Evolutionary conservation across 257 asterid genomes (phyloP), one percentile per base, ranked within the genome.

Genomic region (Solanum acaule): DNA sequence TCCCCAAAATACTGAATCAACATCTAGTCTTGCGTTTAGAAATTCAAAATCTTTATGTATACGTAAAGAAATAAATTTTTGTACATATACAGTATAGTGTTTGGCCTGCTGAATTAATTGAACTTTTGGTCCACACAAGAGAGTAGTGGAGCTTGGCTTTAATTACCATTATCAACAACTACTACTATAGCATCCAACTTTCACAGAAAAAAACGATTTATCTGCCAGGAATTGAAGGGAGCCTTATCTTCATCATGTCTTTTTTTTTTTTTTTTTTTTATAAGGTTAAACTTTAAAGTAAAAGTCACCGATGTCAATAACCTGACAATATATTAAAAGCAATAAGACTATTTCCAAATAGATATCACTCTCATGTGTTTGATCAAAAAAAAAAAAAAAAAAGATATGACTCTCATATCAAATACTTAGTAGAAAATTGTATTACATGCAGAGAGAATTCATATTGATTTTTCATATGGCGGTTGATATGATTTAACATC

Each of bases 301-400:
- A 87, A 96, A 95, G 85, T 95, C 97, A 27, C 88, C 88, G 81
- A 95, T 88, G 88, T 95, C 97, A 8, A 88, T 94, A 75, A 96
- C 98, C 98, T 96, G 83, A 49, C 38, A 63, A 83, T 16, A n/a
- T 40, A 77, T 23, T 37, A 76, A 13, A 37, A 76, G 20, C 13
- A 37, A 37, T 16, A 8, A 31, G 77, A 4, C 6, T 70, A 70
- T 31, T 70, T 67, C 35, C 35, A 67, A 25, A 25, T 67, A 16
- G 9, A 8, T 25, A 25, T 65, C 16, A n/a, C 20, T 25, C 35
- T 67, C 73, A 11, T 31, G 31, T 67, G 49, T 42, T 42, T 42
- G 15, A 42, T 42, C 0, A 42, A 42, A 42, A 11, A 42, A 42
- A 40, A 3, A 3, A 40, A 6, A 2, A 29, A 35, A 35, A 0